A percentile compares a stretch with the other conserved stretches of the same genome.
Conservation (phyloP, 2,329 filamentous ascomycete species). For the Aspergillus fumigatus region DNA sequence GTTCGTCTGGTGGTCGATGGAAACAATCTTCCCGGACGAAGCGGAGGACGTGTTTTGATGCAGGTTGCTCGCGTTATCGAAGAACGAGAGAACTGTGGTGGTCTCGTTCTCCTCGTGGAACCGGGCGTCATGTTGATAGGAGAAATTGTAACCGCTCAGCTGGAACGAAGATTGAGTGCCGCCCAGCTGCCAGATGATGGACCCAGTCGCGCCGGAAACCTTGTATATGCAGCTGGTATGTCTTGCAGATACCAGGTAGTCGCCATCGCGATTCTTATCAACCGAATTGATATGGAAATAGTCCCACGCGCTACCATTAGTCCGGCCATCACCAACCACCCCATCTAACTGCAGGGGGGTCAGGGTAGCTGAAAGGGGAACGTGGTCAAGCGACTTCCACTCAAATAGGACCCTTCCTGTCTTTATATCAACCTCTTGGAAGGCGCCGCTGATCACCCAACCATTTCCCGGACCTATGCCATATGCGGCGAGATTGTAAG, state of each 20-base stretch:
- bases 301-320: constrained; percentile 21
- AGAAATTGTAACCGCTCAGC: constrained; percentile 34
- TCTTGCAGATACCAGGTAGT: constrained; percentile 25
- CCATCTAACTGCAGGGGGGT: background rate
- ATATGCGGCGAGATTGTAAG: background rate
- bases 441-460: constrained; percentile 16
- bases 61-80: background rate
- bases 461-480: background rate
- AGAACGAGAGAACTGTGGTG: background rate
- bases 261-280: constrained; percentile 15
- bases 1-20: constrained; percentile 4
- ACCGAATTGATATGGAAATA: constrained; percentile 27
- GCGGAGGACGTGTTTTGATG: constrained; percentile 4
- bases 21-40: constrained; percentile 16
- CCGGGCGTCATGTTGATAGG: constrained; percentile 20
- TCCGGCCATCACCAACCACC: constrained; percentile 14
- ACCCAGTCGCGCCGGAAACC: constrained; percentile 21
- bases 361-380: background rate
- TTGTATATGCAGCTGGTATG: constrained; percentile 26
- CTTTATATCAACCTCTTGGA: constrained; percentile 13
- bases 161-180: constrained; percentile 15
- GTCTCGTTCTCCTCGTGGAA: background rate
- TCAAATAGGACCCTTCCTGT: background rate
- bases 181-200: constrained; percentile 25
- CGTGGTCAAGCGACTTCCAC: background rate